These are phyloP conservation scores for Mortierella claussenii DNA, from an alignment of 192 early-diverging fungal species.

Conservation along the genomic window DNA sequence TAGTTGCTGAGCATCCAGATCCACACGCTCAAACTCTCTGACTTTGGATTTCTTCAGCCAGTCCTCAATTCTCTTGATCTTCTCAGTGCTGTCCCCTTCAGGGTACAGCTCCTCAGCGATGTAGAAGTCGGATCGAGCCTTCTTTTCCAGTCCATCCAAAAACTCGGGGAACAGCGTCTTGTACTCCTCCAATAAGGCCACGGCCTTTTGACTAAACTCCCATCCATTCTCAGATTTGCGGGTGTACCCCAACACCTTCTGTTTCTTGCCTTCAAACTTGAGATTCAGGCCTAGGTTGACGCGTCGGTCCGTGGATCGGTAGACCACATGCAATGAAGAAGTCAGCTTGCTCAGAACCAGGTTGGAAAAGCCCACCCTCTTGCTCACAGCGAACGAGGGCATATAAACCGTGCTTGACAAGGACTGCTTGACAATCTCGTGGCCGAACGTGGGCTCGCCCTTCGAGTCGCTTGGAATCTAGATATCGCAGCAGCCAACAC, in stretches of 20 bases:
- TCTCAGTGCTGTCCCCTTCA: slow-evolving; percentile 48
- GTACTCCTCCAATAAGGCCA: slow-evolving; percentile 79
- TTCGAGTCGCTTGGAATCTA: slow-evolving; percentile 32
- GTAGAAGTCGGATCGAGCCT: slow-evolving; percentile 62
- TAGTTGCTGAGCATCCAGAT: slow-evolving; percentile 71
- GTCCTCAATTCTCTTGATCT: slow-evolving; percentile 65
- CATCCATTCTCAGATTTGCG: slow-evolving; percentile 80
- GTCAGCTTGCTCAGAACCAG: slow-evolving; percentile 87
- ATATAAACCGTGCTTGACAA: slow-evolving; percentile 28
- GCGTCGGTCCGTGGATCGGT: slow-evolving; percentile 63
- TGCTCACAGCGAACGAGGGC: slow-evolving; percentile 74
- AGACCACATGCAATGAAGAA: slow-evolving; percentile 78
- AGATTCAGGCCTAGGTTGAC: slow-evolving; percentile 88
- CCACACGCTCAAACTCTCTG: slow-evolving; percentile 70
- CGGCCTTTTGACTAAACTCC: slow-evolving; percentile 87
- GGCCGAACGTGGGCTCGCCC: slow-evolving; percentile 60
- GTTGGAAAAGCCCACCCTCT: slow-evolving; percentile 68
- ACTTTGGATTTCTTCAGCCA: slow-evolving; percentile 74
- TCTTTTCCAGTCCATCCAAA: slow-evolving; percentile 60
- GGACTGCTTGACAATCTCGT: slow-evolving; percentile 53
- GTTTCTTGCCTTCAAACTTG: slow-evolving; percentile 88
- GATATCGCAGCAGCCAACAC: background rate
- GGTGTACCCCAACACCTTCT: slow-evolving; percentile 91
- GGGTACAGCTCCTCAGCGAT: slow-evolving; percentile 71
- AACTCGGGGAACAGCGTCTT: slow-evolving; percentile 67